Base-by-base conservation (phyloP, 179 eudicot species). In the Kewa caespitosa region DNA sequence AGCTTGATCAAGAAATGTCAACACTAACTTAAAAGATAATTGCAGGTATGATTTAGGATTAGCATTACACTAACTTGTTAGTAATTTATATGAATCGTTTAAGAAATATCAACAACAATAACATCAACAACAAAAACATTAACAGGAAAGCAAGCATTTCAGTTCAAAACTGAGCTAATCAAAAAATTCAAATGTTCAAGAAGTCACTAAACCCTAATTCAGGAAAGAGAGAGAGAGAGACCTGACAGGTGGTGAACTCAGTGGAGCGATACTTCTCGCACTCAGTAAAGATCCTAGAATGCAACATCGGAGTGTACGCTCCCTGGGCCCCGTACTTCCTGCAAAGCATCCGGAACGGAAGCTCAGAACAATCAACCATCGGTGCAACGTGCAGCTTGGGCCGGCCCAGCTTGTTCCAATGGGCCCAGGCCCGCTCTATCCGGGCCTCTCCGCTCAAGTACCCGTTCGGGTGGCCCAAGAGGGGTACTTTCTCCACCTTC, bases 291-390 rank as follows among this genome's bases (percentile, higher is more conserved):
- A 96, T 86, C 33, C 99, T 83, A 69, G 98, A 81, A 74, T 96
- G 99, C n/a, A 96, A 85, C 99, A 96, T 96, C 2, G 98, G 98
- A 0, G 99, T 91, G 68, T 96, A 96, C 52, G 98, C 99, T 32
- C 92, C 98, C 48, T 87, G 76, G 22, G 98, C 99, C 0, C 97
- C 99, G 72, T 91, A 92, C 85, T 91, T 91, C 0, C 97, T 80
- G 66, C 98, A 96, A 43, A 96, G 92, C 88, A 96, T 75, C 31
- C 99, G 83, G 78, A 96, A 96, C 0, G 99, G 99, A 2, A 93
- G 89, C 89, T 96, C 98, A 27, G 99, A 96, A 79, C 94, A 89
- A 73, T 96, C 99, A 30, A 96, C 99, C 98, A 96, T 96, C 1
- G 99, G 96, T 8, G 99, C 99, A 55, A 94, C 98, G 15, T 90